Base-by-base conservation (phyloP, 208 protist species). In the Spongospora subterranea region DNA sequence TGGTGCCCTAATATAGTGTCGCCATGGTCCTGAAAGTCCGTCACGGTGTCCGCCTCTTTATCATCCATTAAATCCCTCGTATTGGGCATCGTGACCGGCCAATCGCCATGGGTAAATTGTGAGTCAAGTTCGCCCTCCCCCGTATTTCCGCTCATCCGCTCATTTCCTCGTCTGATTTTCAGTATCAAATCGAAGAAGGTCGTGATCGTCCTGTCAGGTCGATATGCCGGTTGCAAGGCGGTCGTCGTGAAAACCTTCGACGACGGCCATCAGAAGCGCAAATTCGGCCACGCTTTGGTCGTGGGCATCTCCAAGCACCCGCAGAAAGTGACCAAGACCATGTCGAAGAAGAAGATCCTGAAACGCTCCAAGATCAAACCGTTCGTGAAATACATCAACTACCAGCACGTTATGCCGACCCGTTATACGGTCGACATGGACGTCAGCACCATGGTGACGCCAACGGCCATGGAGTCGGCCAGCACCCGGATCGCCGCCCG, bases 201-300 rank as follows among this genome's bases (percentile, higher is more conserved):
- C 41, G 93, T 94, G 53, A 82, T 96, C 38, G 13, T 96, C 65
- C 91, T 95, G 35, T 77, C 93, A 13, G 95, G 95, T 29, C 91
- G 93, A 39, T 94, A 92, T 40, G 95, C 95, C 54, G 95, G 95
- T 29, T 94, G 93, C 45, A 96, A 96, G 92, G 94, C 93, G n/a
- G 92, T 95, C 46, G 91, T 96, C 46, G 90, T 96, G 0, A 93
- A 94, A 76, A 89, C 88, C 41, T 93, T 92, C 65, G 91, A 94
- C 38, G 89, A 94, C 17, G 93, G 93, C 53, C 91, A 92, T 0
- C 76, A 91, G 35, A 71, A 60, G 39, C 46, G 92, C 24, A 20
- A 88, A 0, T 95, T 92, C 76, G 90, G 89, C 50, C 94, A 95
- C 46, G 46, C 53, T 43, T 43, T 95, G 32, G 94, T 96, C 17